Conservation (phyloP, 768 basidiomycete species). For the Termitomyces sp. region DNA sequence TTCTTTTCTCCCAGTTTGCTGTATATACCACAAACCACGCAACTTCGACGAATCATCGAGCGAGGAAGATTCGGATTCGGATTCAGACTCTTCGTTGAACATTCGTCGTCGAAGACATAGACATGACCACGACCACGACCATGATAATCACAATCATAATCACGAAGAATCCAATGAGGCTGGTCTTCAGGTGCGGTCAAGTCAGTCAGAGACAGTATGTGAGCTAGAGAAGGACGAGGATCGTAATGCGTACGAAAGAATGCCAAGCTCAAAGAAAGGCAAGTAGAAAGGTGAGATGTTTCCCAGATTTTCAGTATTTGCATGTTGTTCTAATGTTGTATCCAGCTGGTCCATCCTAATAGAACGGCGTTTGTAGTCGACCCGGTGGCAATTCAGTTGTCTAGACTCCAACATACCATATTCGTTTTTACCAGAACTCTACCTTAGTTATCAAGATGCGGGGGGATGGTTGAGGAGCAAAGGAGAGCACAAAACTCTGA, state of each 20-base stretch:
- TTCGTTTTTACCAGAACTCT: neutral
- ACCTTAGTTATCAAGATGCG: neutral
- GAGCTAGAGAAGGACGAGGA: slow-evolving; percentile 25
- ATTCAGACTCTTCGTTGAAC: slow-evolving; percentile 28
- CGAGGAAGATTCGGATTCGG: slow-evolving; percentile 53
- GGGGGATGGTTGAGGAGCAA: neutral
- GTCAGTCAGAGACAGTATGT: slow-evolving; percentile 18
- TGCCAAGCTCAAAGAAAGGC: slow-evolving; percentile 29
- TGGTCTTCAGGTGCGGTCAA: slow-evolving; percentile 9
- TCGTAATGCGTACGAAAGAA: slow-evolving; percentile 50
- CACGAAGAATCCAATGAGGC: slow-evolving; percentile 2
- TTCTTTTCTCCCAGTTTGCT: slow-evolving; percentile 65
- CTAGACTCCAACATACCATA: neutral
- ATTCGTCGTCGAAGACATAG: slow-evolving; percentile 4
- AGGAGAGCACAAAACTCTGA: neutral
- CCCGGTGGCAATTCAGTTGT: neutral
- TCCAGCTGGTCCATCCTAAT: neutral
- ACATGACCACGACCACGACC: slow-evolving; percentile 7
- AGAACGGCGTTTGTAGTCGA: neutral
- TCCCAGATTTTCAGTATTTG: neutral
- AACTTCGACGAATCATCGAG: slow-evolving; percentile 81
- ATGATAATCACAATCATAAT: slow-evolving; percentile 1
- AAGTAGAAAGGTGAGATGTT: slow-evolving; percentile 31
- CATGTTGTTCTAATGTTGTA: neutral
- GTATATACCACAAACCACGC: slow-evolving; percentile 86